Base-by-base conservation (phyloP, 2,329 filamentous ascomycete genomes). In the Apiospora phragmitis region DNA sequence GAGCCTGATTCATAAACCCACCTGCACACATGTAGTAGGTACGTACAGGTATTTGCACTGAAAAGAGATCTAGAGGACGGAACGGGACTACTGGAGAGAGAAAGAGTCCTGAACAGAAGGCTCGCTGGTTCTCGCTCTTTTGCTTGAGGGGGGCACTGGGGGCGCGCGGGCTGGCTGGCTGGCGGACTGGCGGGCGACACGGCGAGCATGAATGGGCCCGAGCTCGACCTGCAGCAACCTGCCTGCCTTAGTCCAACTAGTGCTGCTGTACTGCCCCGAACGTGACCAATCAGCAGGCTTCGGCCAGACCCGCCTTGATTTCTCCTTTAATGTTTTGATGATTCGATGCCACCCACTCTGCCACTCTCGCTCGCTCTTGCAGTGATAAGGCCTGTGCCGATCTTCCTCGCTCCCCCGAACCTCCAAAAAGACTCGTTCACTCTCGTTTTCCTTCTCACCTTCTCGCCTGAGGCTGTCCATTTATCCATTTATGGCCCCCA, bases 271-370 rank as follows among this genome's bases (percentile, higher is more conserved):
- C 29, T 38, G 18, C 55, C 55, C 29, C 21, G 9, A 14, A 12
- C 14, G 38, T n/a, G 24, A 24, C 65, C 65, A 67, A 67, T 67
- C 65, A 67, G 29, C 8, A 43, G 18, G n/a, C n/a, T 3, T n/a
- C 16, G n/a, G 8, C 12, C 2, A 18, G 24, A 18, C 66, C 66
- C 66, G 26, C 41, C 43, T 38, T 18, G 42, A 26, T 38, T 68
- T 38, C 47, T 49, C 45, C 67, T 49, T 68, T 68, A 68, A 68
- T 68, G 45, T 68, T 55, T 68, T 68, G 67, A 68, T 68, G 67
- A 55, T 51, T 68, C 47, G 67, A 51, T 68, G 51, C 45, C 67
- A 45, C 67, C 45, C 41, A 47, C 66, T 38, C n/a, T n/a, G n/a
- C n/a, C n/a, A n/a, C n/a, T 49, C 18, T 65, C 38, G 65, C 41